These are phyloP conservation scores for Candida ulmi DNA, from an alignment of 805 yeast genomes.

Conservation along the genomic window DNA sequence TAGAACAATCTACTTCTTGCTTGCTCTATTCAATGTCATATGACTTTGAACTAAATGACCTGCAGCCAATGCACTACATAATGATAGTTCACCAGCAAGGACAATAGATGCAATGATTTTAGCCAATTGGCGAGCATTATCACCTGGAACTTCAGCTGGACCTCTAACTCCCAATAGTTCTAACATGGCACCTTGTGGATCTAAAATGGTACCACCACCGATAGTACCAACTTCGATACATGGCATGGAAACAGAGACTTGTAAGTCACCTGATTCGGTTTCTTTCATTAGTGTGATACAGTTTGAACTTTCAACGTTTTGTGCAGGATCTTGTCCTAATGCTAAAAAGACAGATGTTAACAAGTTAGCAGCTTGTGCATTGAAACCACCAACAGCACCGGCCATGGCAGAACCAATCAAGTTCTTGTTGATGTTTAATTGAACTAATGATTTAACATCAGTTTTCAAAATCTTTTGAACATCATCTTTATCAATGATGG, in stretches of 20 bases:
- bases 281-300: conserved; percentile 95
- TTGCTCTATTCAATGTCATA: conserved; percentile 83
- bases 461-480: conserved; percentile 84
- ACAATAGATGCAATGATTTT: conserved; percentile 91
- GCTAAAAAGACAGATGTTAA: conserved; percentile 94
- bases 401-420: conserved; percentile 98
- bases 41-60: conserved; percentile 98
- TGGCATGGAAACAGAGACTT: conserved; percentile 98
- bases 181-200: conserved; percentile 95
- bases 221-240: conserved; percentile 98
- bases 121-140: conserved; percentile 90
- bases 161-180: conserved; percentile 94
- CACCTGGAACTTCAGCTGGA: conserved; percentile 91
- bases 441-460: conserved; percentile 87
- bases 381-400: conserved; percentile 95
- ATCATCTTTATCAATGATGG: conserved; percentile 75
- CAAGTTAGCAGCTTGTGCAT: conserved; percentile 96
- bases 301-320: conserved; percentile 94
- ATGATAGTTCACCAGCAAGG: conserved; percentile 90
- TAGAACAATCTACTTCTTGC: conserved; percentile 11
- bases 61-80: conserved; percentile 95
- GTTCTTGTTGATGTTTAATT: conserved; percentile 83
- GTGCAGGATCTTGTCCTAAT: conserved; percentile 99
- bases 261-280: conserved; percentile 67
- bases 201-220: conserved; percentile 98